Conservation (phyloP, 495 filamentous ascomycete species). For the Aspergillus funiculosus region DNA sequence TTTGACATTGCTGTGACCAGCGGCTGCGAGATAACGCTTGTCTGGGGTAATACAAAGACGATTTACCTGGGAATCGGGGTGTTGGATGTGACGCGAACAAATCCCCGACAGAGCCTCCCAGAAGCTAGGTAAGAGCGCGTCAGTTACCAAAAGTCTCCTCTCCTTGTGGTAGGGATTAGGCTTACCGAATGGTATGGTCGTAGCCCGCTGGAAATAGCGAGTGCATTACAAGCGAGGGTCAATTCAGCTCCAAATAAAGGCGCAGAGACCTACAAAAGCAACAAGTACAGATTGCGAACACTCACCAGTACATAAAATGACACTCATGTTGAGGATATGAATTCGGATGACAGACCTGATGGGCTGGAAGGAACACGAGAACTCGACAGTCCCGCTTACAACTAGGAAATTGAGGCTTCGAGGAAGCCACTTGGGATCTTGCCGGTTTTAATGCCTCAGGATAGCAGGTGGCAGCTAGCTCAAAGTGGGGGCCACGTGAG, state of each 20-base stretch:
- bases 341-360: neutral
- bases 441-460: constrained; percentile 17
- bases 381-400: constrained; percentile 3
- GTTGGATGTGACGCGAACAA: constrained; percentile 94
- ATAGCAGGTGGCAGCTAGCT: neutral
- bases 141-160: constrained; percentile 1
- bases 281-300: neutral
- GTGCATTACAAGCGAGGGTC: constrained; percentile 1
- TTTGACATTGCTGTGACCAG: constrained; percentile 90
- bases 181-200: constrained; percentile 96
- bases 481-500: constrained; percentile 13
- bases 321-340: constrained; percentile 56
- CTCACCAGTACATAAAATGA: constrained; percentile 82
- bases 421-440: constrained; percentile 12
- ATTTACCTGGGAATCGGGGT: constrained; percentile 97
- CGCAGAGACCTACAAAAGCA: neutral
- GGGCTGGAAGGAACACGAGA: constrained; percentile 4
- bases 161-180: neutral
- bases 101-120: constrained; percentile 98
- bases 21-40: constrained; percentile 91
- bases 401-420: constrained; percentile 2
- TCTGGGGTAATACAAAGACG: constrained; percentile 97
- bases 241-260: neutral
- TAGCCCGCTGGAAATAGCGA: constrained; percentile 66
- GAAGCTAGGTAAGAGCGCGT: constrained; percentile 53